These are phyloP conservation scores for Calendula officinalis DNA, from an alignment of 129 eudicot species.

Conservation along the genomic window DNA sequence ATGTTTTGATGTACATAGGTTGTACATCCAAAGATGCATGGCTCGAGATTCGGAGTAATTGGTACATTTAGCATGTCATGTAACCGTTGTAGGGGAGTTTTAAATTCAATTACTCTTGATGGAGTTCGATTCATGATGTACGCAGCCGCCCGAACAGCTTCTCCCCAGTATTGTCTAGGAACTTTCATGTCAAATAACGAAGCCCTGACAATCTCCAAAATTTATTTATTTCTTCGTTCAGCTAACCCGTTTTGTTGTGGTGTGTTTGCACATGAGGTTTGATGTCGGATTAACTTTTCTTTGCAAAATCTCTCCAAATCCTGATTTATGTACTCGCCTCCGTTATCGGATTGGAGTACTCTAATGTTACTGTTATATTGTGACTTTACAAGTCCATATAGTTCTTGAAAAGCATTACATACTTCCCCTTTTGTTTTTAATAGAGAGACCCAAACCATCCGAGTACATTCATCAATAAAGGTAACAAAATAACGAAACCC, in stretches of 20 bases:
- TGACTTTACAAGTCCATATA: slow-evolving; percentile 6
- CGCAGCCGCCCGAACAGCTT: not conserved
- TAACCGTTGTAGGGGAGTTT: slow-evolving; percentile 24
- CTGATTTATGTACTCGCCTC: slow-evolving; percentile 9
- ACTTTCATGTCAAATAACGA: slow-evolving; percentile 13
- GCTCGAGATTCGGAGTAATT: slow-evolving; percentile 20
- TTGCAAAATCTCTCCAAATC: not conserved
- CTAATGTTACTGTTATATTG: slow-evolving; percentile 9
- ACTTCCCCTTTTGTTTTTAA: slow-evolving; percentile 9
- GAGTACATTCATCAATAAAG: slow-evolving; percentile 24
- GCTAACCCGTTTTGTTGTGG: slow-evolving; percentile 11
- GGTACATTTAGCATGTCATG: slow-evolving; percentile 2
- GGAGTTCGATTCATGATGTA: slow-evolving; percentile 18
- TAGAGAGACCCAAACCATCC: slow-evolving; percentile 18
- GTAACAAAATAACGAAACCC: slow-evolving; percentile 16
- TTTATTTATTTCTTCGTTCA: not conserved
- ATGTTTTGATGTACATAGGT: not conserved
- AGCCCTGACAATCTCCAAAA: slow-evolving; percentile 13
- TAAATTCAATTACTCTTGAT: slow-evolving; percentile 10
- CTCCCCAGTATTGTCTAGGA: slow-evolving; percentile 15
- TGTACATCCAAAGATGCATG: slow-evolving; percentile 9
- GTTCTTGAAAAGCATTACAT: slow-evolving; percentile 10
- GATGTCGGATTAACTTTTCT: slow-evolving; percentile 1
- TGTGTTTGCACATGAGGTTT: slow-evolving; percentile 3
- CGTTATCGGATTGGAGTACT: slow-evolving; percentile 21